Conservation (phyloP, 768 basidiomycete genomes). For the Mycena venus region DNA sequence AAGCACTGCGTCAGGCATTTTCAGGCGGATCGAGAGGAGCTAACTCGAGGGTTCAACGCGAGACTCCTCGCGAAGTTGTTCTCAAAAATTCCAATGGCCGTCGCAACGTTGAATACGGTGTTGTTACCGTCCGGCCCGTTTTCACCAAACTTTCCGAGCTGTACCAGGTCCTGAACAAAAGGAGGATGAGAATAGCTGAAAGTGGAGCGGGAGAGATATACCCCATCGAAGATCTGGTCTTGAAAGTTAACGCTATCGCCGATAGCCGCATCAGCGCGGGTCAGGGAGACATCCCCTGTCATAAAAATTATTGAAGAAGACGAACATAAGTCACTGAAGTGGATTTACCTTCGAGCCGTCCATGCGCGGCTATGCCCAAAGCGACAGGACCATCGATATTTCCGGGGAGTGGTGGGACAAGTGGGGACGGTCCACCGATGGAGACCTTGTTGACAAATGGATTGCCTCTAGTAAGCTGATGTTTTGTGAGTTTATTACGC, state of each 20-base stretch:
- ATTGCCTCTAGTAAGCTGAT: conserved; percentile 31
- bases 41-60: conserved; percentile 14
- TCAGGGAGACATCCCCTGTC: conserved; percentile 32
- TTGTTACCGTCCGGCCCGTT: conserved; percentile 23
- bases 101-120: conserved; percentile 30
- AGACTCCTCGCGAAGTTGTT: conserved; percentile 27
- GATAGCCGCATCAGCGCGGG: conserved; percentile 30
- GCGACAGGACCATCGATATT: conserved; percentile 29
- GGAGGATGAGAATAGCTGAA: background rate
- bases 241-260: conserved; percentile 33
- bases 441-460: conserved; percentile 28
- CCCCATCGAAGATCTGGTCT: conserved; percentile 26
- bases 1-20: background rate
- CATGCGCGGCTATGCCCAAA: conserved; percentile 33
- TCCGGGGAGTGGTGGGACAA: conserved; percentile 24
- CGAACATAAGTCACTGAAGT: too few relatives aligned
- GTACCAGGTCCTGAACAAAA: conserved; percentile 23
- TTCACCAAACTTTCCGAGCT: conserved; percentile 28
- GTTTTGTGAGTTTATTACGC: background rate
- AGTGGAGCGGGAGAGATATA: background rate
- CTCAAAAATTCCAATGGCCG: conserved; percentile 24
- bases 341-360: conserved; percentile 25
- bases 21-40: background rate
- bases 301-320: too few relatives aligned
- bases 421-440: conserved; percentile 29